Conservation (phyloP, 169 alveolate genomes). For the Cystoisospora suis region DNA sequence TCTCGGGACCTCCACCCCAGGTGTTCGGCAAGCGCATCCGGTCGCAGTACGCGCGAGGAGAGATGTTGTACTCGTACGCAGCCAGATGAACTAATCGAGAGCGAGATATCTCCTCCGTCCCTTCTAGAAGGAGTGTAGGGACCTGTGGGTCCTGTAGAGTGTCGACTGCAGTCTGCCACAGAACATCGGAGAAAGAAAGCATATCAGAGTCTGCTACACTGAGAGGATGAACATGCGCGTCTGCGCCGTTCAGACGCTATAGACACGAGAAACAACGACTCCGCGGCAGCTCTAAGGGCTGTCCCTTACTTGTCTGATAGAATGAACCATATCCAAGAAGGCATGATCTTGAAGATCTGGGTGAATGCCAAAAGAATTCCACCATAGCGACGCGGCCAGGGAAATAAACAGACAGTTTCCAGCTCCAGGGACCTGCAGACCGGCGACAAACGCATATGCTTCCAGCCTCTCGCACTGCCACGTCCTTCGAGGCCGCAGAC, state of each 20-base stretch:
- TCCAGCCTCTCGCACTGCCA: background rate
- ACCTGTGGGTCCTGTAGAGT: conserved; percentile 19
- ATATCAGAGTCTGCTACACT: background rate
- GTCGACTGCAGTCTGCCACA: conserved; percentile 40
- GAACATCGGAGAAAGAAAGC: background rate
- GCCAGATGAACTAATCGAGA: conserved; percentile 4
- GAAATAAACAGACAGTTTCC: conserved; percentile 44
- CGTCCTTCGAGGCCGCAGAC: background rate
- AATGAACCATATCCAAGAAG: background rate
- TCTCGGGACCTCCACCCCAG: conserved; percentile 65
- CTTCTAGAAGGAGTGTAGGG: background rate
- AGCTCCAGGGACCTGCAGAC: conserved; percentile 37
- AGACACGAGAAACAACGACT: background rate
- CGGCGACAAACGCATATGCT: background rate
- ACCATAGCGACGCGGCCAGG: conserved; percentile 29
- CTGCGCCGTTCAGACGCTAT: background rate
- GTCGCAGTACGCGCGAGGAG: conserved; percentile 22
- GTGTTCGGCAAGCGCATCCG: conserved; percentile 41
- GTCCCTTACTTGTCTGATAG: conserved; percentile 25
- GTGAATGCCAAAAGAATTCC: background rate
- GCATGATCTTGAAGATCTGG: background rate
- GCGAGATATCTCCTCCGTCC: conserved; percentile 20
- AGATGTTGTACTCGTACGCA: background rate
- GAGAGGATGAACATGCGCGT: background rate
- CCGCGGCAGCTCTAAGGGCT: background rate